Percentiles rank a stretch among this genome's conserved stretches.
Conservation (phyloP, 257 asterid genomes). For the Plantago elongata region DNA sequence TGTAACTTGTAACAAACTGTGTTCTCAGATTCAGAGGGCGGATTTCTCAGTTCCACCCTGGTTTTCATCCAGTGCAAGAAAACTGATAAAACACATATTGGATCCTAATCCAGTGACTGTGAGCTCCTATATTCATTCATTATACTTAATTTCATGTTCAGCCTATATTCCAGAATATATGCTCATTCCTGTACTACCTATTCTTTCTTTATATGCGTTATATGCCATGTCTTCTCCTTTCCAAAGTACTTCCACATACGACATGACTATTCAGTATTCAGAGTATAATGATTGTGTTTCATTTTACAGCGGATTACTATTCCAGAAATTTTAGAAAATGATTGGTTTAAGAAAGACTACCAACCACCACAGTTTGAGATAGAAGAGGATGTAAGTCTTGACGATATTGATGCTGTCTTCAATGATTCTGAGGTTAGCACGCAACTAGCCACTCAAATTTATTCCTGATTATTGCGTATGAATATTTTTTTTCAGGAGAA, state of each 20-base stretch:
- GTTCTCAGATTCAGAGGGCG: conserved; percentile 54
- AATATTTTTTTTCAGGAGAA: background rate
- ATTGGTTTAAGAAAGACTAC: conserved; percentile 76
- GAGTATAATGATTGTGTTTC: conserved; percentile 8
- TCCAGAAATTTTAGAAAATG: conserved; percentile 60
- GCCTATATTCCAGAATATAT: background rate
- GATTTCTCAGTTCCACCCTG: conserved; percentile 63
- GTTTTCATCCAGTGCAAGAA: conserved; percentile 63
- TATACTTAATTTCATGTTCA: conserved; percentile 1
- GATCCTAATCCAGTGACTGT: conserved; percentile 74
- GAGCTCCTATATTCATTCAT: conserved; percentile 26
- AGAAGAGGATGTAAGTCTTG: conserved; percentile 64
- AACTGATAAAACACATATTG: conserved; percentile 54
- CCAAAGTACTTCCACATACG: too few relatives aligned
- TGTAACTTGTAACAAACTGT: conserved; percentile 19
- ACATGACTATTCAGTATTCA: background rate
- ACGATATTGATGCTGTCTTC: conserved; percentile 72
- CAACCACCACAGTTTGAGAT: conserved; percentile 56
- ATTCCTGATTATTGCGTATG: too few relatives aligned
- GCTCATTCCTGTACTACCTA: background rate
- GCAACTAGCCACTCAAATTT: conserved; percentile 3
- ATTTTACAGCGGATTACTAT: conserved; percentile 58
- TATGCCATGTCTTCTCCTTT: background rate
- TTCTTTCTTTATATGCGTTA: background rate
- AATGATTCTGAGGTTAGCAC: conserved; percentile 56